Base-by-base conservation (phyloP, 176 grass and related monocot species). In the Eleusine indica region DNA sequence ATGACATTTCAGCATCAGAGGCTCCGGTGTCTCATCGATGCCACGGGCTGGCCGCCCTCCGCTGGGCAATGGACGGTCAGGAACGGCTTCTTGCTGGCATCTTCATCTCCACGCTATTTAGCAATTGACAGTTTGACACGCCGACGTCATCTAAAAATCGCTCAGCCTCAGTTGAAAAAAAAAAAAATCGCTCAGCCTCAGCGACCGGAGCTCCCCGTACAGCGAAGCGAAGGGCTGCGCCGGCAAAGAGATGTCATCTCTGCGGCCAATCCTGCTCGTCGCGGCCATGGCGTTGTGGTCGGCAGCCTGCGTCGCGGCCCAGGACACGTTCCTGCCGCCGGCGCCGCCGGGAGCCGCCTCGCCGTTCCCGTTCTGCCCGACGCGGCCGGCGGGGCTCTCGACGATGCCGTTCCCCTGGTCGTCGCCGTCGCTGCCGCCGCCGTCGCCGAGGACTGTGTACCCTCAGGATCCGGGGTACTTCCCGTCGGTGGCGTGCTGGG, bases 381-480 rank as follows among this genome's bases (percentile, higher is more conserved):
- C 73, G 32, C 80, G 25, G 72, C 89, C 51, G 48, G 22, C 89
- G 4, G 51, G 80, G 35, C 19, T 30, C 6, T 75, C 70, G 49
- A 4, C 43, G 17, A 39, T 43, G 53, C 80, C 84, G 14, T 90
- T 87, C 42, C 89, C 89, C 6, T 90, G 89, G 89, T n/a, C 68
- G 68, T 40, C 82, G 53, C 65, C 82, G 17, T n/a, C 65, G 16
- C 29, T 75, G 29, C 79, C 66, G 40, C 57, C 57, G 52, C 39
- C 21, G 16, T 18, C 70, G 16, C 16, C 61, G 29, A 47, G 7
- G 21, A 9, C 78, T 12, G 4, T 82, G 71, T 88, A 87, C 43
- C 87, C 85, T 0, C 90, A 81, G 51, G 70, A 96, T 3, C 76
- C 88, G 15, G 90, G 85, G 6, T 96, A 84, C 75, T 46, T 90